These are phyloP conservation scores for Eimeria tenella DNA, from an alignment of 169 alveolate species.

Conservation along the genomic window DNA sequence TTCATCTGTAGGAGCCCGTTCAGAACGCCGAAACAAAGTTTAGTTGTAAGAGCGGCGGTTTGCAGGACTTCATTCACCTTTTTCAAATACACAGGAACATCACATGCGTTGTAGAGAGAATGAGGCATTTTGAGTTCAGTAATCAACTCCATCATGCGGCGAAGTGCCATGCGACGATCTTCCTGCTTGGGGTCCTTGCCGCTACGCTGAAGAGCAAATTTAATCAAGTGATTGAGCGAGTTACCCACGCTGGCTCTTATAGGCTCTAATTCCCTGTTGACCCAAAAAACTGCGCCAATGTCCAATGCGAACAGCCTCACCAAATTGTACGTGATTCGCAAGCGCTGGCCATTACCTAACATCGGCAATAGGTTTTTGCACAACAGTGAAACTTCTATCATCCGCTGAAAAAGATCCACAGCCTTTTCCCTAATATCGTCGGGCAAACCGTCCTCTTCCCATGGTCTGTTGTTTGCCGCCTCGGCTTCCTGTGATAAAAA, in stretches of 20 bases:
- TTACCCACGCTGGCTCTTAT: neutral
- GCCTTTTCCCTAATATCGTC: neutral
- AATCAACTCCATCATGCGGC: neutral
- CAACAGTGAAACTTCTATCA: neutral
- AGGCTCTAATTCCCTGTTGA: neutral
- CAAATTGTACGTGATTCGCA: neutral
- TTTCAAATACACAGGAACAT: neutral
- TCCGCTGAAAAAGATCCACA: neutral
- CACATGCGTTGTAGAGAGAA: neutral
- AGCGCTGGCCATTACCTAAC: neutral
- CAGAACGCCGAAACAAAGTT: neutral
- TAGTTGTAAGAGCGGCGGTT: neutral
- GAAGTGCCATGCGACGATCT: neutral
- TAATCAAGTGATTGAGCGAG: neutral
- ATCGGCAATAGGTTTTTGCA: neutral
- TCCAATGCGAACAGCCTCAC: conserved; percentile 24
- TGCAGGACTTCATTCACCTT: neutral
- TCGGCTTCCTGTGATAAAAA: neutral
- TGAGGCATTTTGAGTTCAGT: neutral
- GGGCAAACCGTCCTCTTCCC: conserved; percentile 13
- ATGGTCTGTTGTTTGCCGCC: neutral
- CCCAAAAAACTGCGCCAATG: neutral
- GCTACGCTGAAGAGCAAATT: conserved; percentile 20
- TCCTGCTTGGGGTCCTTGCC: neutral
- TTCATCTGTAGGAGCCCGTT: neutral